A percentile compares a stretch with the other conserved stretches of the same genome.
Conservation (phyloP, 2,329 filamentous ascomycete genomes). For the Exophiala lecanii-corni region DNA sequence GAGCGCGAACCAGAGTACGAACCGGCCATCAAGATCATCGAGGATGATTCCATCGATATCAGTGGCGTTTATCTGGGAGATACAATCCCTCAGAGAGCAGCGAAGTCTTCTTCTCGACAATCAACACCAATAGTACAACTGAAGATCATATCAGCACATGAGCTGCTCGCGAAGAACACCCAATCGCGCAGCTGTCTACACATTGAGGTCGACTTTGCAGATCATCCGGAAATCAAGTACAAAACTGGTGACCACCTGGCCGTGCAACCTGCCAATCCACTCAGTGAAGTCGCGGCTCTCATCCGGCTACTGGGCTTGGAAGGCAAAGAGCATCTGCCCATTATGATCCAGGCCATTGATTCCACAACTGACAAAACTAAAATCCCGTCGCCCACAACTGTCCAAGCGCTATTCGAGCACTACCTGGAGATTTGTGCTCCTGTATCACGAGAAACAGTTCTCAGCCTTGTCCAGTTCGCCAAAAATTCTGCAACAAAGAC, state of each 20-base stretch:
- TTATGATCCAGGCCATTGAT: constrained; percentile 20
- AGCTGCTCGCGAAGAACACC: constrained; percentile 13
- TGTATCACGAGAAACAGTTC: constrained; percentile 85
- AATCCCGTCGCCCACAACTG: constrained; percentile 85
- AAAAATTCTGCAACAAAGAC: constrained; percentile 72
- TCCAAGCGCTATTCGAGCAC: constrained; percentile 78
- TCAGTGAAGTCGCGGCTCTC: constrained; percentile 33
- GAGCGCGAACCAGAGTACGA: constrained; percentile 88
- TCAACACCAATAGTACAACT: background rate
- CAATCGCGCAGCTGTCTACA: constrained; percentile 37
- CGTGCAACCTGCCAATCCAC: constrained; percentile 39
- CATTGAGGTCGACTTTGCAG: constrained; percentile 33
- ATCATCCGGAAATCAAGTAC: constrained; percentile 35
- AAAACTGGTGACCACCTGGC: constrained; percentile 43
- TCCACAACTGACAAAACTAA: constrained; percentile 49
- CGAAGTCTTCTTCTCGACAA: background rate
- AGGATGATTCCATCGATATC: constrained; percentile 37
- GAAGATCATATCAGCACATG: constrained; percentile 1
- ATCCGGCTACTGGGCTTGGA: constrained; percentile 30
- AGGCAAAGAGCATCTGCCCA: constrained; percentile 22
- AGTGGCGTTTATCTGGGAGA: constrained; percentile 24
- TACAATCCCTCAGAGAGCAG: background rate
- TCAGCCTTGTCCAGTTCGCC: constrained; percentile 75
- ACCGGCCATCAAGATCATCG: constrained; percentile 67
- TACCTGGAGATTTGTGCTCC: constrained; percentile 90